A percentile compares a stretch with the other conserved stretches of the same genome.
Conservation (phyloP, 73 alveolate genomes). For the Durusdinium trenchii region DNA sequence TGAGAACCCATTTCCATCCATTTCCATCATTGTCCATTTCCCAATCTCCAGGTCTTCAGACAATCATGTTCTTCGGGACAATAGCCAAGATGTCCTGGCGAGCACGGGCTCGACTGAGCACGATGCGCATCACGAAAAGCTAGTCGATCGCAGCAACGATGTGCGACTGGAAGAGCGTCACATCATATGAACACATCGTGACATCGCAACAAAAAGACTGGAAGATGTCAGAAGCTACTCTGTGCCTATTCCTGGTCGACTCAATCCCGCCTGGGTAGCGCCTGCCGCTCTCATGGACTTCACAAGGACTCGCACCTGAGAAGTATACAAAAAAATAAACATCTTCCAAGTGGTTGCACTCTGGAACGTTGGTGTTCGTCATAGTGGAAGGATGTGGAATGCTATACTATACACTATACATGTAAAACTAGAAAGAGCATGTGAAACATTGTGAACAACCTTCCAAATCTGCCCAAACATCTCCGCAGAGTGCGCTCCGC, state of each 20-base stretch:
- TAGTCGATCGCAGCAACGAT: no score
- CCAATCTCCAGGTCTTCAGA: neutral
- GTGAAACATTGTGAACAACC: neutral
- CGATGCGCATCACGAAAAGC: no score
- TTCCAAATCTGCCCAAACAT: neutral
- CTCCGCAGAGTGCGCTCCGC: neutral
- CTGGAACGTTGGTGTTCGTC: neutral
- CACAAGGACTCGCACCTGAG: slow-evolving; percentile 84
- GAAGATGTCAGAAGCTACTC: no score
- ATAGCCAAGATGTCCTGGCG: slow-evolving; percentile 81
- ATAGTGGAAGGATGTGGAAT: neutral
- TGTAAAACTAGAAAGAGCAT: neutral
- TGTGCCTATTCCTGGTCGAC: neutral
- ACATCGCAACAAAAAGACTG: no score
- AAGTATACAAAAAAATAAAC: neutral
- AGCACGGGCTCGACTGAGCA: no score
- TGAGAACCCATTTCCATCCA: neutral
- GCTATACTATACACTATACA: neutral
- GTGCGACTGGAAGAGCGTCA: no score
- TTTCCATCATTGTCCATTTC: neutral
- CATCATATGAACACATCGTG: no score
- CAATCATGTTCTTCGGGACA: slow-evolving; percentile 86
- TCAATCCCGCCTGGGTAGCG: slow-evolving; percentile 35
- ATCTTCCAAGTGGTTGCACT: neutral
- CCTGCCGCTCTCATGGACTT: slow-evolving; percentile 92